phyloP scores from a whole-genome alignment of 2,329 filamentous ascomycete species.

The Aspergillus chevalieri region DNA sequence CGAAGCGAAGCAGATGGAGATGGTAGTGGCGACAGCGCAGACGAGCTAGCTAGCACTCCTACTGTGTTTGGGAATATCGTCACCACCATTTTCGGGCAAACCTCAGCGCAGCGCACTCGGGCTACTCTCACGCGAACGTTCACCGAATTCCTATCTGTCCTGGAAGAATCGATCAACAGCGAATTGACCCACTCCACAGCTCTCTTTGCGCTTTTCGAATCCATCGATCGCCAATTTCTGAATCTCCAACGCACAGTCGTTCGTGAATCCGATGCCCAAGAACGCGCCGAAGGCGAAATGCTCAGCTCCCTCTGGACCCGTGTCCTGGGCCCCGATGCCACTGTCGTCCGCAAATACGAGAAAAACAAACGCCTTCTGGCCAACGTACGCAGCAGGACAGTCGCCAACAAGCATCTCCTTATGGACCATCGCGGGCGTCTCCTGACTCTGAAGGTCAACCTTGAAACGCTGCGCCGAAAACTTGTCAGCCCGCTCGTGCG shows the following conservation, averaged over 20 bases:
- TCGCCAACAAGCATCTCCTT: slow-evolving; percentile 79
- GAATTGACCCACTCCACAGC: slow-evolving; percentile 75
- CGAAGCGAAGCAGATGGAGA: slow-evolving; percentile 13
- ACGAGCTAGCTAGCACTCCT: slow-evolving; percentile 39
- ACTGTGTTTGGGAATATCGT: slow-evolving; percentile 65
- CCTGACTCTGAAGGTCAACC: slow-evolving; percentile 73
- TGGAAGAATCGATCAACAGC: slow-evolving; percentile 81
- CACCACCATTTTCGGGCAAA: slow-evolving; percentile 70
- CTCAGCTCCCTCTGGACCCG: slow-evolving; percentile 80
- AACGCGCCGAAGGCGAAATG: slow-evolving; percentile 72
- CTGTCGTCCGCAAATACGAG: slow-evolving; percentile 79
- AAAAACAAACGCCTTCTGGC: slow-evolving; percentile 76
- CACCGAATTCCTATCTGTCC: slow-evolving; percentile 74
- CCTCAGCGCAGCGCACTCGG: slow-evolving; percentile 72
- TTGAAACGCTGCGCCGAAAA: slow-evolving; percentile 77
- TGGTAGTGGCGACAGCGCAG: not conserved
- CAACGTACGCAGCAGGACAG: slow-evolving; percentile 73
- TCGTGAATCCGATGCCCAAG: slow-evolving; percentile 74
- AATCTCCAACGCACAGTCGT: slow-evolving; percentile 80
- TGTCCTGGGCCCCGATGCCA: slow-evolving; percentile 69
- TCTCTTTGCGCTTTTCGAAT: slow-evolving; percentile 84
- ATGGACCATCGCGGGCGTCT: slow-evolving; percentile 82
- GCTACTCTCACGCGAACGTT: slow-evolving; percentile 80
- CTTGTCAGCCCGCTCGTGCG: slow-evolving; percentile 78
- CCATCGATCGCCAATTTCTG: slow-evolving; percentile 82